Percentiles rank a stretch among this genome's conserved stretches.
Conservation (phyloP, 306 rosid species). For the Argentina anserina region DNA sequence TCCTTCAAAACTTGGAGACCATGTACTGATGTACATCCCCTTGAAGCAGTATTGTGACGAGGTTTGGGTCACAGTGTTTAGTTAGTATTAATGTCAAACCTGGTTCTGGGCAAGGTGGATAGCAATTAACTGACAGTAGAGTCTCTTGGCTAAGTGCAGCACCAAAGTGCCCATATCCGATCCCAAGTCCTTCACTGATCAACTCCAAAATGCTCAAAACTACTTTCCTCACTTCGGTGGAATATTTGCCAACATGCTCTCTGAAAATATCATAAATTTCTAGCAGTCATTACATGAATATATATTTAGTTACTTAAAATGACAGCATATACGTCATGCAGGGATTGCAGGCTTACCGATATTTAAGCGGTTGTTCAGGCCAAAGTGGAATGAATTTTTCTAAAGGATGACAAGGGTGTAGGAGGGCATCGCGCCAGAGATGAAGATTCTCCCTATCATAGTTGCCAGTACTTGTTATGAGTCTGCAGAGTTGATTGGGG, state of each 20-base stretch:
- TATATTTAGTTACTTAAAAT: not conserved
- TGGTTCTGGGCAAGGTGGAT: slow-evolving; percentile 33
- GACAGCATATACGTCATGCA: not conserved
- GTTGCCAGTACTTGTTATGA: slow-evolving; percentile 12
- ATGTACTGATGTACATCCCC: slow-evolving; percentile 22
- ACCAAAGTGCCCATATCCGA: not conserved
- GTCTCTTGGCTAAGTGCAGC: slow-evolving; percentile 7
- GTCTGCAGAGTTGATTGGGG: slow-evolving; percentile 17
- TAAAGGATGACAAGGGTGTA: slow-evolving; percentile 22
- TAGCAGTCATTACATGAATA: not conserved
- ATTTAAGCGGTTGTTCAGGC: slow-evolving; percentile 7
- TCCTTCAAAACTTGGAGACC: slow-evolving; percentile 47
- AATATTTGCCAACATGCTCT: slow-evolving; percentile 12
- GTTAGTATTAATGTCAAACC: slow-evolving; percentile 28
- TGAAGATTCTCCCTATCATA: slow-evolving; percentile 11
- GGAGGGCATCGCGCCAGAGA: slow-evolving; percentile 16
- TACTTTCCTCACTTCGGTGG: slow-evolving; percentile 16
- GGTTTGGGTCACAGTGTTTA: slow-evolving; percentile 27
- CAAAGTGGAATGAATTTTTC: slow-evolving; percentile 15
- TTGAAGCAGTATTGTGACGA: slow-evolving; percentile 23
- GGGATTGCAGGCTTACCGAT: not conserved
- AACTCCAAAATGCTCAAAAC: slow-evolving; percentile 10
- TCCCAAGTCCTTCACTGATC: slow-evolving; percentile 24
- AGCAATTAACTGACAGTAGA: slow-evolving; percentile 5
- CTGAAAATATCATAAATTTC: no score